A percentile compares a stretch with the other conserved stretches of the same genome.
phyloP scores from a whole-genome alignment of 2,329 filamentous ascomycete genomes.

The Sporothrix globosa region DNA sequence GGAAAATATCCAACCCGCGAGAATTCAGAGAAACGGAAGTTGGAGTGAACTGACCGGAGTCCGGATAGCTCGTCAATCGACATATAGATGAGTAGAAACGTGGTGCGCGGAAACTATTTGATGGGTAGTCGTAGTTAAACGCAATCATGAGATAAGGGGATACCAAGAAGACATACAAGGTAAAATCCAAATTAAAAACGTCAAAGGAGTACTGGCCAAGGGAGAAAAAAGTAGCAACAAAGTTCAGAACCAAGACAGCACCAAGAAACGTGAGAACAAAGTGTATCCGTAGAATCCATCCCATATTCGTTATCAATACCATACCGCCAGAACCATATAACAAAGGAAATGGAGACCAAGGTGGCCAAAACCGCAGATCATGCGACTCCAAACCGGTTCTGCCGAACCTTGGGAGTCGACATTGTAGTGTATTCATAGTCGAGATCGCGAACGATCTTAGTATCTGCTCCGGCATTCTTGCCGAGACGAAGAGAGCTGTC shows the following conservation, averaged over 20 bases:
- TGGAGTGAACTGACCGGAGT: background rate
- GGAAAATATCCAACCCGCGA: background rate
- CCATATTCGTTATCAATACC: background rate
- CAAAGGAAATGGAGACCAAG: background rate
- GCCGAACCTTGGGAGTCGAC: slow-evolving; percentile 4
- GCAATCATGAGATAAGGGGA: background rate
- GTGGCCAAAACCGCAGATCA: background rate
- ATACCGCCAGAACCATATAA: background rate
- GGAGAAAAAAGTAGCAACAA: background rate
- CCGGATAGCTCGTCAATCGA: too few species aligned
- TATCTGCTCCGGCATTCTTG: background rate
- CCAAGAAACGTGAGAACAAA: background rate
- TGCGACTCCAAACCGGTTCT: background rate
- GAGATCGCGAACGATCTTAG: background rate
- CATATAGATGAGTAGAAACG: too few species aligned
- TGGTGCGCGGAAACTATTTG: background rate
- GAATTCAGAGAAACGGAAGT: background rate
- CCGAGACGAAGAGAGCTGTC: background rate
- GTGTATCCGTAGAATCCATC: background rate
- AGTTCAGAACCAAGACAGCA: background rate
- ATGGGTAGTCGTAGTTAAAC: background rate
- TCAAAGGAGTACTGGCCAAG: background rate
- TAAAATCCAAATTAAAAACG: background rate
- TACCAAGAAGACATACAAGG: background rate
- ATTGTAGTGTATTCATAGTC: slow-evolving; percentile 6